phyloP scores from a whole-genome alignment of 2,329 filamentous ascomycete species.

The Metarhizium brunneum region DNA sequence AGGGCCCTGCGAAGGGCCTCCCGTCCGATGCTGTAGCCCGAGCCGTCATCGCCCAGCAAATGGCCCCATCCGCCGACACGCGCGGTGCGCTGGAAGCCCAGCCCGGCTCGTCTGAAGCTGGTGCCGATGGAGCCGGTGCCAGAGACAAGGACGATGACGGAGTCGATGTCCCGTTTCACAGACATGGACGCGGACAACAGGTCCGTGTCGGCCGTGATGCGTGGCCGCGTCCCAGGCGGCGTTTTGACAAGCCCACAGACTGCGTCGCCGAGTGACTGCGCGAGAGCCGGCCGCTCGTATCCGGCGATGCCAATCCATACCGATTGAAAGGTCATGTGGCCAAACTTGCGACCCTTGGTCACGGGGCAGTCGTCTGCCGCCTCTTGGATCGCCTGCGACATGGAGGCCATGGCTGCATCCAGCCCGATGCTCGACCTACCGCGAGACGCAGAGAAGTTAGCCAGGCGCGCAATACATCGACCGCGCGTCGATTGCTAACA shows the following conservation, averaged over 20 bases:
- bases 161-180: constrained; percentile 8
- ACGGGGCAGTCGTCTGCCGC: constrained; percentile 1
- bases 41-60: constrained; percentile 33
- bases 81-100: constrained; percentile 16
- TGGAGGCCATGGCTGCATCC: too few species aligned
- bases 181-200: constrained; percentile 21
- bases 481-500: too few species aligned
- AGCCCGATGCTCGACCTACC: too few species aligned
- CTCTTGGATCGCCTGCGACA: too few species aligned
- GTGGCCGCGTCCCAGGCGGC: constrained; percentile 12
- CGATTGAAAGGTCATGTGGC: constrained; percentile 14
- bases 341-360: constrained; percentile 1
- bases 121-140: constrained; percentile 35
- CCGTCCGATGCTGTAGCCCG: constrained; percentile 29
- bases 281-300: constrained; percentile 24
- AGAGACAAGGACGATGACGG: constrained; percentile 27
- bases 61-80: constrained; percentile 34
- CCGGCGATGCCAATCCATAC: constrained; percentile 32
- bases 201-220: constrained; percentile 29
- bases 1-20: constrained; percentile 24
- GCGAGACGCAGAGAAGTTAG: too few species aligned
- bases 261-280: constrained; percentile 14
- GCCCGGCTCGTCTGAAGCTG: constrained; percentile 19
- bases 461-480: too few species aligned
- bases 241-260: constrained; percentile 20